A percentile compares a stretch with the other conserved stretches of the same genome.
These are phyloP conservation scores for Fusarium domesticum DNA, from an alignment of 2,329 filamentous ascomycete species.

Conservation along the genomic window DNA sequence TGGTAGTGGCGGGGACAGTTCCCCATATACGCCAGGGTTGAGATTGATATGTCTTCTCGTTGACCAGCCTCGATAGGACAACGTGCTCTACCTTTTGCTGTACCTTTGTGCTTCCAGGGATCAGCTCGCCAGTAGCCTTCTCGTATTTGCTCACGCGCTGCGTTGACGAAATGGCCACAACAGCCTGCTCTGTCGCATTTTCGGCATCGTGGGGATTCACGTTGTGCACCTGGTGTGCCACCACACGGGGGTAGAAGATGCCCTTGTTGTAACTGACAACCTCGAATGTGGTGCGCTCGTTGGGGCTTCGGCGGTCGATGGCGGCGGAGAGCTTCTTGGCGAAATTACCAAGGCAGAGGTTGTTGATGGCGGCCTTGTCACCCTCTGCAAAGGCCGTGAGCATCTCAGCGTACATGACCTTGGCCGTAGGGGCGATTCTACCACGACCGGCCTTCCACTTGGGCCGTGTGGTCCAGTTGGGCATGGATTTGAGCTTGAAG, in stretches of 20 bases:
- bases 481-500: constrained; percentile 46
- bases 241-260: constrained; percentile 46
- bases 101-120: constrained; percentile 48
- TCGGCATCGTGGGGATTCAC: constrained; percentile 43
- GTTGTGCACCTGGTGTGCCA: constrained; percentile 52
- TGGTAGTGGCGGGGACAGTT: constrained; percentile 53
- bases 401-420: constrained; percentile 59
- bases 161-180: constrained; percentile 57
- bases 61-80: constrained; percentile 52
- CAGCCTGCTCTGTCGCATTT: constrained; percentile 46
- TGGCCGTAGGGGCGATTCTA: constrained; percentile 50
- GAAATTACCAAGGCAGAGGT: constrained; percentile 54
- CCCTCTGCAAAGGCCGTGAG: constrained; percentile 59
- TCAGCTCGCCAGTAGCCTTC: constrained; percentile 34
- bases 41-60: constrained; percentile 45
- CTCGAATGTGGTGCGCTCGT: constrained; percentile 51
- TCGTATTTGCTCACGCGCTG: constrained; percentile 51
- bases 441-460: constrained; percentile 43
- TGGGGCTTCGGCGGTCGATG: constrained; percentile 49
- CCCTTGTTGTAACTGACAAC: constrained; percentile 48
- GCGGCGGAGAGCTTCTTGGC: constrained; percentile 49
- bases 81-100: constrained; percentile 62
- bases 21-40: constrained; percentile 64
- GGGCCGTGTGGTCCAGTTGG: constrained; percentile 40
- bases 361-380: constrained; percentile 49